Evolutionary conservation across 73 alveolate genomes (phyloP).

Genomic region (Paramecium primaurelia): DNA sequence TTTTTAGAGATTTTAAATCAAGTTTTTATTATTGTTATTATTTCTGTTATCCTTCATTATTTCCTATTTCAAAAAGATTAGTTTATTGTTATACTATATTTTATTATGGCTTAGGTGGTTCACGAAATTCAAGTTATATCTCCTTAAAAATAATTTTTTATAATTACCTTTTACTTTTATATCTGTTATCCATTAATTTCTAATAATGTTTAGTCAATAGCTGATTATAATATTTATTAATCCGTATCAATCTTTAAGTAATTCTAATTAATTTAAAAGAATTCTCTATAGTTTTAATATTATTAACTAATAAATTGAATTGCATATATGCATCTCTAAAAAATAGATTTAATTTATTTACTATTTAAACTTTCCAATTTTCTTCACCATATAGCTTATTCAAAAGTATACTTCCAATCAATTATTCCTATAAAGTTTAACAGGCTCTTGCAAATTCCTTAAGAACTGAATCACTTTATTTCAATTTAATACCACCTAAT

Average conservation of each 20-base stretch:
- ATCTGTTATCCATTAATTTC: background rate
- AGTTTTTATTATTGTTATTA: background rate
- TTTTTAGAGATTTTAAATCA: background rate
- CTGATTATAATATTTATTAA: background rate
- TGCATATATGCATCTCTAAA: constrained; percentile 43
- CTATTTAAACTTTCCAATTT: constrained; percentile 31
- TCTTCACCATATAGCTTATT: constrained; percentile 39
- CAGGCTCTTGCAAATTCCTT: constrained; percentile 21
- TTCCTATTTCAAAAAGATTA: background rate
- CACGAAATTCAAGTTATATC: background rate
- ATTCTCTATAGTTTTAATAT: constrained; percentile 36
- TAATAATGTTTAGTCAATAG: background rate
- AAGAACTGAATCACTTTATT: constrained; percentile 1
- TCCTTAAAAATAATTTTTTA: background rate
- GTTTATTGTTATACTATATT: background rate
- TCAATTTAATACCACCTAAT: constrained; percentile 34
- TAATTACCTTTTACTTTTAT: background rate
- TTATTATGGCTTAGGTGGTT: constrained; percentile 25
- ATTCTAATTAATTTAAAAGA: constrained; percentile 6
- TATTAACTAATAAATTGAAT: background rate
- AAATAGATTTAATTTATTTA: background rate
- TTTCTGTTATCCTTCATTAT: background rate
- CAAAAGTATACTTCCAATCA: constrained; percentile 31
- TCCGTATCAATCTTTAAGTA: background rate
- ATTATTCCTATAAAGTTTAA: background rate